phyloP scores from a whole-genome alignment of 202 grass and related monocot species.

The Setaria italica region DNA sequence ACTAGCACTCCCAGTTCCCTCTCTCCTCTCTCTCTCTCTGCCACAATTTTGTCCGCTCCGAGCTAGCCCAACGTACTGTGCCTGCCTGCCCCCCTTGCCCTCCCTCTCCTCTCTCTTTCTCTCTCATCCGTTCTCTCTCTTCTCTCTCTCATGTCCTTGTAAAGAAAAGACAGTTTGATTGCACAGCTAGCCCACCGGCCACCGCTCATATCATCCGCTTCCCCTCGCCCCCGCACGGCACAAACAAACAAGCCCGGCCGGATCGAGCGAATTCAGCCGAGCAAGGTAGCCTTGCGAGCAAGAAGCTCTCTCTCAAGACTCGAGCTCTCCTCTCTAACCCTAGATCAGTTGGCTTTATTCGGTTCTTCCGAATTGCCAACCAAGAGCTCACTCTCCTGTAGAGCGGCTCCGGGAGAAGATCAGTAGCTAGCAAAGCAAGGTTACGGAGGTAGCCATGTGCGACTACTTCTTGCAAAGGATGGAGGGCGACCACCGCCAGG shows the following conservation, averaged over 20 bases:
- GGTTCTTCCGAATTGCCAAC: conserved; percentile 23
- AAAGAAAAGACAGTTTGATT: conserved; percentile 54
- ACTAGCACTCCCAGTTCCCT: conserved; percentile 47
- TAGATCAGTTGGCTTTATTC: conserved; percentile 14
- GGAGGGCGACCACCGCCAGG: conserved; percentile 62
- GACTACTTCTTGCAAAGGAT: conserved; percentile 82
- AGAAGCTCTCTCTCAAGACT: neutral
- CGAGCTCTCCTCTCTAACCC: neutral
- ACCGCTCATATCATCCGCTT: conserved; percentile 47
- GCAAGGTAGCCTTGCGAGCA: conserved; percentile 12
- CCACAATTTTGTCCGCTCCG: conserved; percentile 53
- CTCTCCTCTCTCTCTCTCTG: conserved; percentile 28
- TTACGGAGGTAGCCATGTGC: conserved; percentile 52
- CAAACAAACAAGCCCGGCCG: conserved; percentile 35
- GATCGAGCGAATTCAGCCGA: conserved; percentile 37
- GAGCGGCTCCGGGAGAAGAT: neutral
- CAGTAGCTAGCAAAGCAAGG: neutral
- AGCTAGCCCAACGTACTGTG: conserved; percentile 27
- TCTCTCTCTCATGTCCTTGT: conserved; percentile 24
- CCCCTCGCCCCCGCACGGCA: conserved; percentile 23
- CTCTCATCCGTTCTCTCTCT: conserved; percentile 4
- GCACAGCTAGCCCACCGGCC: conserved; percentile 35
- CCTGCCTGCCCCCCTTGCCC: neutral
- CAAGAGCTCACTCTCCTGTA: neutral
- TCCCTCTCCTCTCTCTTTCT: neutral